phyloP scores from a whole-genome alignment of 2,329 filamentous ascomycete species.

The Pestalotiopsis sp. region DNA sequence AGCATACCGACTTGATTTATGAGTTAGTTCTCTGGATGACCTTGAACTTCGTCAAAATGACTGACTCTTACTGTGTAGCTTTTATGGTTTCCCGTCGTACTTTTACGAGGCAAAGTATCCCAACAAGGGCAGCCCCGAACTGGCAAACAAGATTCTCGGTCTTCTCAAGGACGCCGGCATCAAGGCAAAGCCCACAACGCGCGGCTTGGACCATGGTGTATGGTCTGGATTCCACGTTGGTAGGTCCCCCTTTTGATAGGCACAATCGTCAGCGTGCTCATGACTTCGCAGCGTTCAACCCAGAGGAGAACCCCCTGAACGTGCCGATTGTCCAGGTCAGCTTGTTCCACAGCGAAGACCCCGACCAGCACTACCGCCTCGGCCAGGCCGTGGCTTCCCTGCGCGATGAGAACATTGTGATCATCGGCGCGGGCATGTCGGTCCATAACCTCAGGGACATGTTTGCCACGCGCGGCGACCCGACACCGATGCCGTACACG shows the following conservation, averaged over 20 bases:
- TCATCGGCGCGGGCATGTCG: slow-evolving; percentile 75
- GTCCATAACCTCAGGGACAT: slow-evolving; percentile 70
- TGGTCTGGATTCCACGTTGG: slow-evolving; percentile 17
- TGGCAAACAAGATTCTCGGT: slow-evolving; percentile 56
- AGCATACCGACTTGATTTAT: slow-evolving; percentile 69
- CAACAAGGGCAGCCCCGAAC: slow-evolving; percentile 59
- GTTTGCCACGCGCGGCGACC: slow-evolving; percentile 44
- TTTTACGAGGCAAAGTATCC: slow-evolving; percentile 72
- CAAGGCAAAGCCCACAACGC: slow-evolving; percentile 13
- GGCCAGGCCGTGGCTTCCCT: slow-evolving; percentile 68
- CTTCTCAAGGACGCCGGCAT: slow-evolving; percentile 10
- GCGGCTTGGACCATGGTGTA: slow-evolving; percentile 18
- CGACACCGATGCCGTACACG: slow-evolving; percentile 55
- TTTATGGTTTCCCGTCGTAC: slow-evolving; percentile 71
- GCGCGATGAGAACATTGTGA: slow-evolving; percentile 67
- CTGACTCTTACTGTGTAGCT: slow-evolving; percentile 40
- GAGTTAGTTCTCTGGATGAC: slow-evolving; percentile 48
- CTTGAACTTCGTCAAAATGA: not conserved
- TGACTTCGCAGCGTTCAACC: slow-evolving; percentile 55
- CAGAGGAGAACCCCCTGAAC: slow-evolving; percentile 61
- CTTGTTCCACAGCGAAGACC: slow-evolving; percentile 66
- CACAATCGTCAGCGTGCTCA: not conserved
- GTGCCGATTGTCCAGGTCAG: slow-evolving; percentile 75
- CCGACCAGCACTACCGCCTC: slow-evolving; percentile 67
- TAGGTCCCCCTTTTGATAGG: not conserved